Evolutionary conservation across 139 green algal species (phyloP).

Genomic region (Chloropicon primus): DNA sequence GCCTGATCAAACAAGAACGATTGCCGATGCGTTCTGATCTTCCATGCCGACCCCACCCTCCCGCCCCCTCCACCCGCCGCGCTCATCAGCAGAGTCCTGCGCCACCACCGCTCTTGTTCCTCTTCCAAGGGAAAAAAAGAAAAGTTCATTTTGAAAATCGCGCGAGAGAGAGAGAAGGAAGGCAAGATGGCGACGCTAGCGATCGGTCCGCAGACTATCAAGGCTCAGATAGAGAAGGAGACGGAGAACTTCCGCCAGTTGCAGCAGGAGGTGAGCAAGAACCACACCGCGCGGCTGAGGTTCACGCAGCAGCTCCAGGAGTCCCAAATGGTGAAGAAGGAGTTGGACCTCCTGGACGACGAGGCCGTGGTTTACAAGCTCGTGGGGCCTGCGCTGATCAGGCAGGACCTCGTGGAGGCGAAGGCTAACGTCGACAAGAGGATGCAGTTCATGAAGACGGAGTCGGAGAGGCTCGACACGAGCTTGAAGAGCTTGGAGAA

Average conservation of each 20-base stretch:
- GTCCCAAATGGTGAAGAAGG: constrained; percentile 4
- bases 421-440: constrained; percentile 2
- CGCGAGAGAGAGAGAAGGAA: not conserved
- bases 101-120: too few relatives aligned
- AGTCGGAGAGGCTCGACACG: not conserved
- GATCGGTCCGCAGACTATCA: not conserved
- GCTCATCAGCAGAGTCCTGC: too few relatives aligned
- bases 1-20: too few relatives aligned
- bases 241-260: not conserved
- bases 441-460: not conserved
- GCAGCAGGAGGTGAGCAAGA: not conserved
- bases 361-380: constrained; percentile 4
- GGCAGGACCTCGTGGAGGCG: constrained; percentile 3
- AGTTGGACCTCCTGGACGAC: constrained; percentile 4
- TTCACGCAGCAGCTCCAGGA: constrained; percentile 1
- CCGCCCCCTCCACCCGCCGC: too few relatives aligned
- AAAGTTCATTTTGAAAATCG: too few relatives aligned
- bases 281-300: not conserved
- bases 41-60: too few relatives aligned
- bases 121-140: too few relatives aligned
- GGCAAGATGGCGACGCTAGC: not conserved
- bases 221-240: not conserved
- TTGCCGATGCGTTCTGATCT: too few relatives aligned
- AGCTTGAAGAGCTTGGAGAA: not conserved
- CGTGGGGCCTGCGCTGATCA: constrained; percentile 1